These are phyloP conservation scores for Phalaenopsis hybrid DNA, from an alignment of 116 monocot species.

Conservation along the genomic window DNA sequence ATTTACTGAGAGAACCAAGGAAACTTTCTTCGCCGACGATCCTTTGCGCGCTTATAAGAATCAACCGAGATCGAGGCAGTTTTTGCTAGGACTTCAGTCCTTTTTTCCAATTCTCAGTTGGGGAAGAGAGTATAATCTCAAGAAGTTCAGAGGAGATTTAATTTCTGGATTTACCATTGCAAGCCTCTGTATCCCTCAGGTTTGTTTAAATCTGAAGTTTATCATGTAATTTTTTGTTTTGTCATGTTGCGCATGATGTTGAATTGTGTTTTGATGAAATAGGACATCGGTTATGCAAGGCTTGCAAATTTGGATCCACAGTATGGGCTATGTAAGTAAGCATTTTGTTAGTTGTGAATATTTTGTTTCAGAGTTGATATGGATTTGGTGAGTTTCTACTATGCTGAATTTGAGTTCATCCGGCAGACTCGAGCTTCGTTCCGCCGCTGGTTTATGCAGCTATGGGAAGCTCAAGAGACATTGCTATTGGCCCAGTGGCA, in stretches of 20 bases:
- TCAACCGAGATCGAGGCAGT: constrained; percentile 29
- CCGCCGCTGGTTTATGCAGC: constrained; percentile 79
- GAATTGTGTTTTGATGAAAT: not conserved
- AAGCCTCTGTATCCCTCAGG: constrained; percentile 69
- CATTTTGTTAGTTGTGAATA: not conserved
- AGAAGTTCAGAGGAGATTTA: constrained; percentile 52
- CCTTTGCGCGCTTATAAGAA: constrained; percentile 43
- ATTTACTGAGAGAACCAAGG: constrained; percentile 27
- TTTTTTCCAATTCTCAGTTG: constrained; percentile 56
- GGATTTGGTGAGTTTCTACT: not conserved
- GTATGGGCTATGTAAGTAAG: constrained; percentile 63
- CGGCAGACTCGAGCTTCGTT: constrained; percentile 74
- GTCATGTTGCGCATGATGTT: not conserved
- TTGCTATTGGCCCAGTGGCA: constrained; percentile 94
- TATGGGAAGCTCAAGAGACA: constrained; percentile 95
- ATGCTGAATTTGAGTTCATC: not conserved
- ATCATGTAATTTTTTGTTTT: not conserved
- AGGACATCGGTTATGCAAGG: constrained; percentile 75
- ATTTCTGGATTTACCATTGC: constrained; percentile 67
- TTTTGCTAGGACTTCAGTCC: constrained; percentile 29
- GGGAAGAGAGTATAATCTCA: constrained; percentile 43
- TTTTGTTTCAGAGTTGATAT: not conserved
- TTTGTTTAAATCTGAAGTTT: constrained; percentile 5
- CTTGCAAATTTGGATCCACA: constrained; percentile 58
- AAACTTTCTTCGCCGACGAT: constrained; percentile 47